Conservation (phyloP, 2,329 filamentous ascomycete genomes). For the Diaporthe vaccinii region DNA sequence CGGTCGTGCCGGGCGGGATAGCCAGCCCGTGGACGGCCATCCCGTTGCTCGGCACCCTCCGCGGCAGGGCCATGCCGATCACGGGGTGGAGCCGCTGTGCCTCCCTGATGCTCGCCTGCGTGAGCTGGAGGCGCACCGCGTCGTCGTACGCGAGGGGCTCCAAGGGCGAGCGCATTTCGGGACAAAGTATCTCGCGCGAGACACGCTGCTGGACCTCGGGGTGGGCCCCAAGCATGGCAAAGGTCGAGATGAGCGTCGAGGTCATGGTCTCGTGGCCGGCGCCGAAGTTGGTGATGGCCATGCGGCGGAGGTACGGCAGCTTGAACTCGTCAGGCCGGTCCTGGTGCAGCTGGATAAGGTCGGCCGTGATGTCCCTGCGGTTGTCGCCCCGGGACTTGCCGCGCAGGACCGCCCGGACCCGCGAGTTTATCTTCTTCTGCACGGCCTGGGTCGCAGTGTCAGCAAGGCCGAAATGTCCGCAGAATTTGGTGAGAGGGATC, state of each 20-base stretch:
- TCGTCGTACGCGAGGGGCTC: conserved; percentile 46
- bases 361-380: conserved; percentile 58
- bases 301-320: conserved; percentile 62
- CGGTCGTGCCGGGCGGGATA: conserved; percentile 60
- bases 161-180: background rate
- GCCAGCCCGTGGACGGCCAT: conserved; percentile 55
- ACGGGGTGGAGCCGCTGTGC: conserved; percentile 65
- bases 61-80: conserved; percentile 64
- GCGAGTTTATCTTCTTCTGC: conserved; percentile 47
- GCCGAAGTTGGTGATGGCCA: conserved; percentile 68
- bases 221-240: conserved; percentile 62
- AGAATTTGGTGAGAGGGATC: background rate
- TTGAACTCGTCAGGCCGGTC: conserved; percentile 59
- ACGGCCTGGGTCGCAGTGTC: conserved; percentile 43
- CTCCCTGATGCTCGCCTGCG: conserved; percentile 63
- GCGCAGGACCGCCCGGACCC: conserved; percentile 43
- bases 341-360: conserved; percentile 61
- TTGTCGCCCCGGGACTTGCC: conserved; percentile 47
- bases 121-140: conserved; percentile 49
- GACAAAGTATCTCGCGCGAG: conserved; percentile 46
- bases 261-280: conserved; percentile 69
- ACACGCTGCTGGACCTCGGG: conserved; percentile 50
- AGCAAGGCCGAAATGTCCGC: background rate
- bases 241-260: conserved; percentile 63
- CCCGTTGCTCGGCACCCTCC: conserved; percentile 56